Evolutionary conservation across 495 filamentous ascomycete species (phyloP), one percentile per base, ranked within the genome.

Genomic region (Cercophora newfieldiana): DNA sequence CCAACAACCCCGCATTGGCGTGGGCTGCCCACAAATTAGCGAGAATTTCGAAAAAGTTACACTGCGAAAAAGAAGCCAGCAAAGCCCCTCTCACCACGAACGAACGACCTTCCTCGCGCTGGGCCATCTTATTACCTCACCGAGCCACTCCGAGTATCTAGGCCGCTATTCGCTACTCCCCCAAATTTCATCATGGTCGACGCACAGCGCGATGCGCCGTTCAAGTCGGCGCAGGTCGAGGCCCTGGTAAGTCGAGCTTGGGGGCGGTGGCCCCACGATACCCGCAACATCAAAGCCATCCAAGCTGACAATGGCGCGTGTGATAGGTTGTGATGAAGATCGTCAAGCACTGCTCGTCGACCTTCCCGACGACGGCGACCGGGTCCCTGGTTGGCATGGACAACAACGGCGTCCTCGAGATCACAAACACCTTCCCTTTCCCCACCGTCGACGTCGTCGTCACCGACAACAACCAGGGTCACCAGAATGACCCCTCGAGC

Each of bases 391-490:
- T 97, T 61, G 95, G 95, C 72, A 93, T 99, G 92, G 95, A 97
- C 74, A 86, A 88, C 67, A 88, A 88, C 67, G 88, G 89, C 69
- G 85, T 84, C 56, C 88, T 99, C 66, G 88, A 98, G 80, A 82
- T 98, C 81, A 99, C 95, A 51, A 97, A 97, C 81, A 85, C 87
- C 67, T 99, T 98, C 78, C 91, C 92, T 24, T 98, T 97, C 84
- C 95, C 95, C 63, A 89, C 93, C 12, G 81, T 91, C 73, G 94
- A 97, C 69, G 78, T 88, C 68, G 72, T 81, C 33, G 88, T 87
- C 68, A 69, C 81, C 70, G 92, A 96, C 65, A 85, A 89, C 71
- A 92, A 94, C 80, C 90, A 96, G 65, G 84, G 89, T 71, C 93
- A 94, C 80, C 91, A 91, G 75, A 91, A 91, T 78, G 88, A 88